Conservation (phyloP, 2,329 filamentous ascomycete species). For the Hypoxylon sp. region DNA sequence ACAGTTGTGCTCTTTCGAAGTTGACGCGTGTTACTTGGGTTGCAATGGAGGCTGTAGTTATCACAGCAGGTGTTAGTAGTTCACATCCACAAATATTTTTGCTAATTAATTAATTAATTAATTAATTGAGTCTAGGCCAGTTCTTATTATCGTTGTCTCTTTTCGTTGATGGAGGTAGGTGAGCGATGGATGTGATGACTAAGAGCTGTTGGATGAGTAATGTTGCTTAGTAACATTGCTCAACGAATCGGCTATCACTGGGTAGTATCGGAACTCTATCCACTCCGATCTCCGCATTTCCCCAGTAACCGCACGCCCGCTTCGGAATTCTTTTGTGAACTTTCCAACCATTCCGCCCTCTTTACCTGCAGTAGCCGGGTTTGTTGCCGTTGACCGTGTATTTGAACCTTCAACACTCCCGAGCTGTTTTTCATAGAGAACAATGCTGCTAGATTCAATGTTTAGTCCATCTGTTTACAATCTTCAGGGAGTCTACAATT, state of each 20-base stretch:
- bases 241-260: constrained; percentile 31
- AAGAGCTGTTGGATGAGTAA: not conserved
- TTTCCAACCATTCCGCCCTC: constrained; percentile 29
- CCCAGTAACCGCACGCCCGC: constrained; percentile 17
- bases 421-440: not conserved
- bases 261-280: constrained; percentile 26
- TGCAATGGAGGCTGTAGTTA: too few relatives aligned
- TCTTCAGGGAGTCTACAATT: constrained; percentile 1
- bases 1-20: not conserved
- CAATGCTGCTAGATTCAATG: constrained; percentile 25
- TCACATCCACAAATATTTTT: not conserved
- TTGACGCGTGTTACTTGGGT: not conserved
- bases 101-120: not conserved
- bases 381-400: constrained; percentile 4
- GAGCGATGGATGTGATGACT: constrained; percentile 1
- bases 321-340: constrained; percentile 34
- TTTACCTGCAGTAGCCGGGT: constrained; percentile 37
- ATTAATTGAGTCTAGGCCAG: not conserved
- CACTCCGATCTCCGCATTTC: constrained; percentile 33
- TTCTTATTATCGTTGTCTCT: not conserved
- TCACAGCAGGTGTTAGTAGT: not conserved
- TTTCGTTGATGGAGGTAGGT: not conserved
- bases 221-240: not conserved
- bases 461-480: constrained; percentile 2
- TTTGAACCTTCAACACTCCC: constrained; percentile 2